Conservation (phyloP, 176 grass and related monocot genomes). For the Elaeis guineensis region DNA sequence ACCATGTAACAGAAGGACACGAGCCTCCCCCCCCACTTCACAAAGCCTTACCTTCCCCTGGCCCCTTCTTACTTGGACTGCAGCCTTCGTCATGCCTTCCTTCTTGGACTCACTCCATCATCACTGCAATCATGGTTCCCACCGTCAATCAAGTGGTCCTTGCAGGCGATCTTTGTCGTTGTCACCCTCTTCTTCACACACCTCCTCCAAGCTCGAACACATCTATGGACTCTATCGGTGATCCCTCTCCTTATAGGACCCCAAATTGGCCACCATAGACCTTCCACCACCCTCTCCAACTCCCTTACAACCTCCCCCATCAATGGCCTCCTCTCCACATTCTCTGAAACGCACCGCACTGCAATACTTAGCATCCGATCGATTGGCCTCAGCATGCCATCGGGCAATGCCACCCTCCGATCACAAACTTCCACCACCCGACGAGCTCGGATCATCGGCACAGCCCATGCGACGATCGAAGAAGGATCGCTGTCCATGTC, state of each 20-base stretch:
- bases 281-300: constrained; percentile 43
- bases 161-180: constrained; percentile 71
- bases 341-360: constrained; percentile 53
- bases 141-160: constrained; percentile 34
- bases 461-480: constrained; percentile 67
- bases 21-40: no score
- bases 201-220: constrained; percentile 44
- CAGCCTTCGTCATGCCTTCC: no score
- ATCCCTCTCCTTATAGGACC: background rate
- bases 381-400: constrained; percentile 5
- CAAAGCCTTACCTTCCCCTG: no score
- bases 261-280: constrained; percentile 21
- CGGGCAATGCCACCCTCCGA: constrained; percentile 26
- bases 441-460: constrained; percentile 27
- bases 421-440: constrained; percentile 37
- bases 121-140: background rate
- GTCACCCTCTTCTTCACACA: constrained; percentile 34
- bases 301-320: constrained; percentile 69
- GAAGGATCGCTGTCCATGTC: constrained; percentile 59
- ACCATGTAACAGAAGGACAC: no score
- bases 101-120: background rate
- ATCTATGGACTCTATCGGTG: constrained; percentile 24
- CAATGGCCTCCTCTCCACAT: constrained; percentile 31
- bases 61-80: no score
- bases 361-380: constrained; percentile 40